A percentile compares a stretch with the other conserved stretches of the same genome.
phyloP scores from a whole-genome alignment of 1,284 basidiomycete species.

The Marasmius sp. region DNA sequence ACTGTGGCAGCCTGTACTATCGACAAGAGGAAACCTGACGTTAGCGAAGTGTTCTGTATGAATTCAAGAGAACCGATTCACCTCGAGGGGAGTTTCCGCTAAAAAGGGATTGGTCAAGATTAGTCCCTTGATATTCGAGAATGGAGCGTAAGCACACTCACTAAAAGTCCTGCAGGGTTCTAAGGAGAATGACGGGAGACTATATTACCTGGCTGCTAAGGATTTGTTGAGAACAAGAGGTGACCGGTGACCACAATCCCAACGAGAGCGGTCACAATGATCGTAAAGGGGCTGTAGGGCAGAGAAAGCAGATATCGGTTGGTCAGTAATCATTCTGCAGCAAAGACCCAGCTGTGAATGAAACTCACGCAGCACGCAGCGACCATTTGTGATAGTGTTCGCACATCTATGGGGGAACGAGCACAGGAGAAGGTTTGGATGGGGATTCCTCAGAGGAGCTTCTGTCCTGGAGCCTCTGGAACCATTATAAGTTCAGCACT shows the following conservation, averaged over 20 bases:
- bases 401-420: conserved; percentile 9
- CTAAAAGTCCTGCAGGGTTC: conserved; percentile 20
- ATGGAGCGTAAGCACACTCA: not conserved
- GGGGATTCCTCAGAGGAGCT: conserved; percentile 14
- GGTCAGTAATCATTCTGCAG: not conserved
- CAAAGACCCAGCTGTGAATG: not conserved
- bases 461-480: conserved; percentile 15
- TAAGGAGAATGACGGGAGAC: conserved; percentile 20
- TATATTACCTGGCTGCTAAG: conserved; percentile 18
- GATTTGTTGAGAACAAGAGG: conserved; percentile 20
- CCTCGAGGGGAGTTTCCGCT: conserved; percentile 5
- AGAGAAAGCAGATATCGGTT: no score
- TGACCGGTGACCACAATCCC: conserved; percentile 22
- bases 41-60: not conserved
- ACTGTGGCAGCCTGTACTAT: conserved; percentile 6
- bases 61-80: not conserved
- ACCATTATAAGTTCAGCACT: not conserved
- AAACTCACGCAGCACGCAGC: conserved; percentile 15
- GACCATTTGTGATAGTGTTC: conserved; percentile 17
- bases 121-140: not conserved
- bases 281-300: conserved; percentile 15
- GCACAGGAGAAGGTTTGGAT: not conserved
- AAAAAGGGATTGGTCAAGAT: not conserved
- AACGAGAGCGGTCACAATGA: conserved; percentile 16
- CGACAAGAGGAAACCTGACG: not conserved